Base-by-base conservation (phyloP, 768 basidiomycete species). In the Gloeostereum incarnatum region DNA sequence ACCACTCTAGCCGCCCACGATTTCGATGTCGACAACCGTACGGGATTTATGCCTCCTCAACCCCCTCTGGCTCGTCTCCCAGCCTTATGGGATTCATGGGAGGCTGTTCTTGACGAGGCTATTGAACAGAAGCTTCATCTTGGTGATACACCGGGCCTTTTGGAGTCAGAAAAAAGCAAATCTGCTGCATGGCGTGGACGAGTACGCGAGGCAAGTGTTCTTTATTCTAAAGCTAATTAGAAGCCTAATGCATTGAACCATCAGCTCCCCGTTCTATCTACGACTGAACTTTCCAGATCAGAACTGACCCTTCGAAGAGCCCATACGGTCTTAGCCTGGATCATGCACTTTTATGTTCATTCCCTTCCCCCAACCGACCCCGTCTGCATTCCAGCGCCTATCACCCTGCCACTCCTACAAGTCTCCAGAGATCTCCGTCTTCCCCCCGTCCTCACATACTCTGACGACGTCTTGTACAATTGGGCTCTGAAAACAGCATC, bases 391-490 rank as follows among this genome's bases (percentile, higher is more conserved):
- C 92, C 92, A 4, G 58, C 67, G 0, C 60, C 78, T 0, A 59
- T 97, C 37, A 69, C 85, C 6, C 56, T 89, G 4, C 92, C 93
- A 1, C 71, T 90, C 23, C 66, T 91, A 14, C 68, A 75, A 40
- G 71, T 90, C 11, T 85, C 75, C 17, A 55, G 65, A 0, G 61
- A 80, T 31, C 75, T 96, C 7, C 78, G 84, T 39, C 62, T 96
- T 1, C 92, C 93, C 0, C 90, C 93, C 0, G 66, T 94, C 27
- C 68, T 91, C 41, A 96, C 91, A 3, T 96, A 91, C 54, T 81
- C 91, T 7, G 91, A 94, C 54, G 82, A 81, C 20, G 91, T 96
- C 6, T 71, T 96, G 19, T 96, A 91, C 61, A 94, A 94, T 55
- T 87, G 83, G 81, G 38, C 52, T 43, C 64, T 55, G 38, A 57